Evolutionary conservation across 768 basidiomycete genomes (phyloP).

Genomic region (Amyloporia xantha): DNA sequence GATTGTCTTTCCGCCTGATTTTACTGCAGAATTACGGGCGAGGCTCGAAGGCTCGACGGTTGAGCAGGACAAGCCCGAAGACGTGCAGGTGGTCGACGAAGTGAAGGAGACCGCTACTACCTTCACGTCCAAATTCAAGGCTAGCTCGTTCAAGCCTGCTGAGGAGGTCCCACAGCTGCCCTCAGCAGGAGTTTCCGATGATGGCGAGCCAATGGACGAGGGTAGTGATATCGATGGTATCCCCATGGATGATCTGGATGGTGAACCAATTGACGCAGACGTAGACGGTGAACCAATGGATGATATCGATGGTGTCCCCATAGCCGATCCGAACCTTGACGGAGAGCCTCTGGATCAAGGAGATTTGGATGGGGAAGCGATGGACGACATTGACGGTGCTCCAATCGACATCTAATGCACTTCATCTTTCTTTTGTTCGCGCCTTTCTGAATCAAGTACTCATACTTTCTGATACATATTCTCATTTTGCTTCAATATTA

Average conservation of each 20-base stretch:
- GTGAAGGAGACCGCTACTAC: slow-evolving; percentile 24
- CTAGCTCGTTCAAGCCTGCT: slow-evolving; percentile 72
- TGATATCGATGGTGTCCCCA: slow-evolving; percentile 32
- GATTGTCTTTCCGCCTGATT: slow-evolving; percentile 92
- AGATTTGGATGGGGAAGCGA: slow-evolving; percentile 28
- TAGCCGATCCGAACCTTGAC: slow-evolving; percentile 32
- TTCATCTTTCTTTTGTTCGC: neutral
- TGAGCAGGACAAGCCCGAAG: slow-evolving; percentile 23
- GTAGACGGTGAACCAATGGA: slow-evolving; percentile 32
- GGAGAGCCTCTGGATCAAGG: slow-evolving; percentile 32
- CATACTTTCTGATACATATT: slow-evolving; percentile 1
- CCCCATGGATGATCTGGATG: slow-evolving; percentile 41
- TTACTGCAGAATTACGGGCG: slow-evolving; percentile 63
- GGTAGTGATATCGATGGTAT: slow-evolving; percentile 48
- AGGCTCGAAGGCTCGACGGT: slow-evolving; percentile 61
- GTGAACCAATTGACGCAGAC: slow-evolving; percentile 37
- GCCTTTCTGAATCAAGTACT: neutral
- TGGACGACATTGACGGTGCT: slow-evolving; percentile 33
- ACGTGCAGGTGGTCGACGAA: slow-evolving; percentile 16
- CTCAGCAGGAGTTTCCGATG: slow-evolving; percentile 22
- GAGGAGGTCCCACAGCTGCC: slow-evolving; percentile 30
- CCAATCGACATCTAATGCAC: slow-evolving; percentile 26
- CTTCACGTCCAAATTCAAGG: slow-evolving; percentile 62
- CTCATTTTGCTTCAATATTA: slow-evolving; percentile 1
- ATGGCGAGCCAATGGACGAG: slow-evolving; percentile 36